phyloP scores from a whole-genome alignment of 257 asterid genomes.

The Solanum habrochaites region DNA sequence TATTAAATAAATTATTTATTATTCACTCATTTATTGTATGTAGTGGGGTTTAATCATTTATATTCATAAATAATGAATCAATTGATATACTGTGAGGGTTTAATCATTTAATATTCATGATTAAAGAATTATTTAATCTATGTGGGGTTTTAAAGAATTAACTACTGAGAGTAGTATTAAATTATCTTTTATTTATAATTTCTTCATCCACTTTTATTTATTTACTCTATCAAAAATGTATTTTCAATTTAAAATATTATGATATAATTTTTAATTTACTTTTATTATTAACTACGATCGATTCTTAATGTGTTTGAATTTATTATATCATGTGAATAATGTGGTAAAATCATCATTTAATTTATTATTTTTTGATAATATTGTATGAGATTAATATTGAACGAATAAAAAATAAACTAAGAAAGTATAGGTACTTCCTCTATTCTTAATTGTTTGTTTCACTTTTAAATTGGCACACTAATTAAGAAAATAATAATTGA shows the following conservation, averaged over 20 bases:
- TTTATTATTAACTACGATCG: background rate
- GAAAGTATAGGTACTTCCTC: accelerated
- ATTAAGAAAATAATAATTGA: too few species aligned
- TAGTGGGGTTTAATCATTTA: background rate
- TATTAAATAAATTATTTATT: background rate
- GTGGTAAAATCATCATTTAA: background rate
- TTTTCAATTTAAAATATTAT: background rate
- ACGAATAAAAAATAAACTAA: background rate
- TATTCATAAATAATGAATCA: background rate
- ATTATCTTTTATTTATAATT: background rate
- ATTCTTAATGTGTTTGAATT: background rate
- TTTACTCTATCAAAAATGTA: too few species aligned
- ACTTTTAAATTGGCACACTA: too few species aligned
- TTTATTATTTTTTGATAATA: background rate
- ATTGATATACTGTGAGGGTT: background rate
- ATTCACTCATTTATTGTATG: background rate
- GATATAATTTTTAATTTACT: background rate
- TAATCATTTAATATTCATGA: background rate
- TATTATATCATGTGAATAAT: background rate
- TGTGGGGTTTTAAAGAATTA: too few species aligned
- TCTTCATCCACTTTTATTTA: background rate
- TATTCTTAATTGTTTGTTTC: accelerated
- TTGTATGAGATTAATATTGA: background rate
- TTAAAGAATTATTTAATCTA: background rate
- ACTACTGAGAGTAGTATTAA: background rate